A percentile compares a stretch with the other conserved stretches of the same genome.
Evolutionary conservation across 2,329 filamentous ascomycete species (phyloP).

Genomic region (Ophiostoma ulmi): DNA sequence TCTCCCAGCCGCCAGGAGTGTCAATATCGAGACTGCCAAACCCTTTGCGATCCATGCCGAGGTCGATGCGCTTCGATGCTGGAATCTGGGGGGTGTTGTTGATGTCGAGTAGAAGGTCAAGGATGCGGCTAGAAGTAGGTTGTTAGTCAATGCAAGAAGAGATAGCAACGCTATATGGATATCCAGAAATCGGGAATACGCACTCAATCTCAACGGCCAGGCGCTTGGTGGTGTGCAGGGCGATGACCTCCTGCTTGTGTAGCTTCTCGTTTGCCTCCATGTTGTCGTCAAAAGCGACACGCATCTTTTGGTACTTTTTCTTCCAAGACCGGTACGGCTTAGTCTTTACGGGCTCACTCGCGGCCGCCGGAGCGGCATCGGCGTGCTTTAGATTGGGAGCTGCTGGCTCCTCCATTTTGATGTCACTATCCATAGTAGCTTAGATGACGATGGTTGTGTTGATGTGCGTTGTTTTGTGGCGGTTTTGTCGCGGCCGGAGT

Average conservation of each 20-base stretch:
- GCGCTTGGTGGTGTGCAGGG: slow-evolving; percentile 72
- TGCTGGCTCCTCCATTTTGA: slow-evolving; percentile 41
- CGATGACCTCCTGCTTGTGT: slow-evolving; percentile 75
- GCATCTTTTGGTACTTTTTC: slow-evolving; percentile 96
- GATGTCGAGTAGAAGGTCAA: slow-evolving; percentile 84
- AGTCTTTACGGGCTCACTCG: slow-evolving; percentile 37
- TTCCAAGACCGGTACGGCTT: slow-evolving; percentile 63
- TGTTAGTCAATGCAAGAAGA: slow-evolving; percentile 25
- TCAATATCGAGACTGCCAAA: slow-evolving; percentile 68
- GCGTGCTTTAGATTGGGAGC: slow-evolving; percentile 4
- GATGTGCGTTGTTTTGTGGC: not conserved
- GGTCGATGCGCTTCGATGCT: slow-evolving; percentile 66
- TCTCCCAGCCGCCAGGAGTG: slow-evolving; percentile 51
- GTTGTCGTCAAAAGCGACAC: slow-evolving; percentile 68
- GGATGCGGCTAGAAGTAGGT: slow-evolving; percentile 60
- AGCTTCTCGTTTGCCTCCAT: slow-evolving; percentile 78
- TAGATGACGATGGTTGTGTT: not conserved
- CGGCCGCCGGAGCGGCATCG: slow-evolving; percentile 33
- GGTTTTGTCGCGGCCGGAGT: not conserved
- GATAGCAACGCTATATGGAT: not conserved
- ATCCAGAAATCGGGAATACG: slow-evolving; percentile 32
- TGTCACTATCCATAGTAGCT: slow-evolving; percentile 33
- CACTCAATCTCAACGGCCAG: slow-evolving; percentile 92
- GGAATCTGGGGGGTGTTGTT: slow-evolving; percentile 80
- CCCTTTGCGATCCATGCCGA: slow-evolving; percentile 47